Evolutionary conservation across 768 basidiomycete species (phyloP), one percentile per base, ranked within the genome.

Genomic region (Boletus barrowsii): DNA sequence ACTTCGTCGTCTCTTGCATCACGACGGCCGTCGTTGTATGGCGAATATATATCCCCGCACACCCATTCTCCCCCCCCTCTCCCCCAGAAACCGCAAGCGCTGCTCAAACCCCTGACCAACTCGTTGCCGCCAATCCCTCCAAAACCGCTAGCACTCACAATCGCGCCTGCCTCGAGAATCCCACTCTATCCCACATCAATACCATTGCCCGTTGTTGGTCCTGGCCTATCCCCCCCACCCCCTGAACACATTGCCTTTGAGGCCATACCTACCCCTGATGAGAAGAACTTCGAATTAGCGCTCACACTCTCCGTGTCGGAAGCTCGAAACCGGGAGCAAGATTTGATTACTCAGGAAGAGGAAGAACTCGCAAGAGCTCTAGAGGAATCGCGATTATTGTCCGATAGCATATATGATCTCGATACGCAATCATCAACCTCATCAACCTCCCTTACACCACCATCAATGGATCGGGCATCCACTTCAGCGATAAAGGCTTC

Each of bases 321-420:
- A 44, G 72, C 75, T 9, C 62, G 48, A 35, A 59, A 47, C n/a
- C 68, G 45, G 18, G 68, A 70, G 42, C 55, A 62, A 42, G 61
- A 54, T 8, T 22, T 71, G 42, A 55, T 62, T 32, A 60, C 60
- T 20, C 66, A 66, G 54, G 87, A 90, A 63, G 86, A 88, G 53
- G 82, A 83, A 30, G 84, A 89, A 41, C 72, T 90, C 14, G 81
- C 80, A 20, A 76, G 75, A 56, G 89, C 87, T 0, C 60, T 91
- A 53, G 77, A 81, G 58, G 78, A 78, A 54, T 87, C 85, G 2
- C 69, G 71, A n/a, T 40, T 71, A 17, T 42, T 57, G 46, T 52
- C 66, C 22, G 40, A 11, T 33, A 45, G 7, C 44, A 20, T 47
- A 17, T 66, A 62, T 39, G 14, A 49, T 29, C 10, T 60, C 40